These are phyloP conservation scores for Alternaria triticimaculans DNA, from an alignment of 2,329 filamentous ascomycete genomes.

Conservation along the genomic window DNA sequence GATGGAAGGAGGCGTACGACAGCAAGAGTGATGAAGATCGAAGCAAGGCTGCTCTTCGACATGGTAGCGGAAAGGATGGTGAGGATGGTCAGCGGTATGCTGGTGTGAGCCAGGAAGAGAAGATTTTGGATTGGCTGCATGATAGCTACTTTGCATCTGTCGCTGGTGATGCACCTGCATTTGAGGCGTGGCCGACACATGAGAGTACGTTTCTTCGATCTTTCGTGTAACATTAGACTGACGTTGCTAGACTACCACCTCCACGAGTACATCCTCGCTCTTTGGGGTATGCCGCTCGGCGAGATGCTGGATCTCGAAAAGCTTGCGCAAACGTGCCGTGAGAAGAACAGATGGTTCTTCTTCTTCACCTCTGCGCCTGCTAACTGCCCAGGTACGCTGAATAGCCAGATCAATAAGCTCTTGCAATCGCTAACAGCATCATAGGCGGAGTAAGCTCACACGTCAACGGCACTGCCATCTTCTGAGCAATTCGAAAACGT, in stretches of 20 bases:
- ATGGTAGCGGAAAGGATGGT: conserved; percentile 51
- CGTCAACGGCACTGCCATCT: conserved; percentile 53
- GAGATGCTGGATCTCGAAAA: conserved; percentile 58
- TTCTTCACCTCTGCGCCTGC: conserved; percentile 67
- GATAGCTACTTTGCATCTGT: conserved; percentile 72
- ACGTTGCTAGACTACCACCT: conserved; percentile 37
- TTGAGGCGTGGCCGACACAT: conserved; percentile 68
- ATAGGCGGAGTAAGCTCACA: conserved; percentile 52
- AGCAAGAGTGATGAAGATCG: conserved; percentile 47
- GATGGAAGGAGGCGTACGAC: conserved; percentile 66
- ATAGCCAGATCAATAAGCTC: neutral
- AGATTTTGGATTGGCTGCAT: conserved; percentile 70
- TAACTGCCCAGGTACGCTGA: conserved; percentile 60
- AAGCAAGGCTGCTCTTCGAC: conserved; percentile 49
- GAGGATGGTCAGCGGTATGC: conserved; percentile 54
- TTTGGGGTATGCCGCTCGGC: conserved; percentile 51
- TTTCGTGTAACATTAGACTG: neutral
- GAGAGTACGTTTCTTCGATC: conserved; percentile 33
- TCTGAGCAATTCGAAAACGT: conserved; percentile 10
- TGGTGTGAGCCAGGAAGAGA: conserved; percentile 61
- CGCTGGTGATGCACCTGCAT: conserved; percentile 67
- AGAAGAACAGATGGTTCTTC: conserved; percentile 64
- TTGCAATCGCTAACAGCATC: conserved; percentile 2
- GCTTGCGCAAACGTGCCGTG: conserved; percentile 62
- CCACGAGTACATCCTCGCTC: conserved; percentile 47